Evolutionary conservation across 139 green algal genomes (phyloP), one percentile per base, ranked within the genome.

Genomic region (Yamagishiella unicocca): DNA sequence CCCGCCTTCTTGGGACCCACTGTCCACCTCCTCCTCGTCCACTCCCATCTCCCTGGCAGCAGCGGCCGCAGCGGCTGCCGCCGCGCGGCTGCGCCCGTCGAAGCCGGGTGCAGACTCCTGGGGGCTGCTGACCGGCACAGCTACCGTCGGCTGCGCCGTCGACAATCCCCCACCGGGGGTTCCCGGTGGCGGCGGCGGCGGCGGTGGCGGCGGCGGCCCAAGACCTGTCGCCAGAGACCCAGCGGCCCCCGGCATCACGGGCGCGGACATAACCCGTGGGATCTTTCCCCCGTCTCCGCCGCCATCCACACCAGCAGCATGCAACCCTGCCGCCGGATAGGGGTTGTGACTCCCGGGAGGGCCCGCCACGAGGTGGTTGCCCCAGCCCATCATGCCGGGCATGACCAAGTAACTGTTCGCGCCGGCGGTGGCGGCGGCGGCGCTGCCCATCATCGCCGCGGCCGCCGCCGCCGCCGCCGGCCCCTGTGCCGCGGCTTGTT

Each of bases 261-360:
- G 80, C 33, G 80, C 80, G 21, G 80, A 86, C 62, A 77, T 66
- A 0, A 77, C 80, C 19, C 80, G 80, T 8, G 43, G 64, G 0
- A 86, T 77, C 62, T 46, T 84, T 27, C 27, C 22, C 22, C 33
- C n/a, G n/a, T 31, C 45, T 1, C 29, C 45, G 7, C 4, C 14
- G 1, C 29, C 45, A 6, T 35, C 19, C 27, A 40, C 21, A 6
- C 17, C 70, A 2, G 70, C 38, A 22, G 70, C 70, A 4, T 29
- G 35, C n/a, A n/a, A n/a, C n/a, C n/a, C n/a, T n/a, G n/a, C n/a
- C n/a, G n/a, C n/a, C n/a, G n/a, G n/a, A n/a, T n/a, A n/a, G n/a
- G n/a, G n/a, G n/a, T n/a, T n/a, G n/a, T n/a, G n/a, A n/a, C n/a
- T n/a, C n/a, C n/a, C n/a, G n/a, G n/a, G n/a, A n/a, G n/a, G n/a